Conservation (phyloP, 1,139 yeast species). For the Geotrichum restrictum region DNA sequence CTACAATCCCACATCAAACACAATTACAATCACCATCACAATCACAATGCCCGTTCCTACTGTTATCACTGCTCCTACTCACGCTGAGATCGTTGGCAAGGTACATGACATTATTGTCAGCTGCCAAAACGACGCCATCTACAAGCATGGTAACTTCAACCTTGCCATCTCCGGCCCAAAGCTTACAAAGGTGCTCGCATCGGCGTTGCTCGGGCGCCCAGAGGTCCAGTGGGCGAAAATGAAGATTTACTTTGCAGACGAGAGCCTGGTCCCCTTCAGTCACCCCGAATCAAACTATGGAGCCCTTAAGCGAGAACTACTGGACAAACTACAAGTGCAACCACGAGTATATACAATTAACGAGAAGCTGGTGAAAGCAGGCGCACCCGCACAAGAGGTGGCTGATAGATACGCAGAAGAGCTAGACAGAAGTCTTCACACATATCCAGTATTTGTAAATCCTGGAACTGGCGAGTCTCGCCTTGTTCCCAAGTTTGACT, state of each 20-base stretch:
- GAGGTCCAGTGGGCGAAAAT: conserved; percentile 61
- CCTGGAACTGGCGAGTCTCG: conserved; percentile 9
- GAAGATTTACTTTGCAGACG: conserved; percentile 70
- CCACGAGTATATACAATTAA: conserved; percentile 53
- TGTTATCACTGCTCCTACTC: conserved; percentile 29
- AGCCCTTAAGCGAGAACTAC: conserved; percentile 54
- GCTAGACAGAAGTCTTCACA: conserved; percentile 2
- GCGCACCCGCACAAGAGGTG: conserved; percentile 21
- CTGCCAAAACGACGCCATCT: conserved; percentile 70
- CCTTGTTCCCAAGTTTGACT: conserved; percentile 45
- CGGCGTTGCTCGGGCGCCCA: conserved; percentile 60
- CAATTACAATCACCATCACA: too few relatives aligned
- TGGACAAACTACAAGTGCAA: conserved; percentile 39
- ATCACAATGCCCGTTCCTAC: conserved; percentile 26
- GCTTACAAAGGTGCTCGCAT: conserved; percentile 66
- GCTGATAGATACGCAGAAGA: conserved; percentile 9
- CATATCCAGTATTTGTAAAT: conserved; percentile 9
- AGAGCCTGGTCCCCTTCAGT: conserved; percentile 62
- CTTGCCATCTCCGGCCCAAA: conserved; percentile 91
- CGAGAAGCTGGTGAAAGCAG: conserved; percentile 52
- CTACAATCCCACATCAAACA: too few relatives aligned
- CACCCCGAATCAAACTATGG: conserved; percentile 69
- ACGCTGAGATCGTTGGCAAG: conserved; percentile 57
- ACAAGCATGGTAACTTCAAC: conserved; percentile 45
- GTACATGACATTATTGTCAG: conserved; percentile 68